Conservation (phyloP, 257 asterid species). For the Solanum commersonii region DNA sequence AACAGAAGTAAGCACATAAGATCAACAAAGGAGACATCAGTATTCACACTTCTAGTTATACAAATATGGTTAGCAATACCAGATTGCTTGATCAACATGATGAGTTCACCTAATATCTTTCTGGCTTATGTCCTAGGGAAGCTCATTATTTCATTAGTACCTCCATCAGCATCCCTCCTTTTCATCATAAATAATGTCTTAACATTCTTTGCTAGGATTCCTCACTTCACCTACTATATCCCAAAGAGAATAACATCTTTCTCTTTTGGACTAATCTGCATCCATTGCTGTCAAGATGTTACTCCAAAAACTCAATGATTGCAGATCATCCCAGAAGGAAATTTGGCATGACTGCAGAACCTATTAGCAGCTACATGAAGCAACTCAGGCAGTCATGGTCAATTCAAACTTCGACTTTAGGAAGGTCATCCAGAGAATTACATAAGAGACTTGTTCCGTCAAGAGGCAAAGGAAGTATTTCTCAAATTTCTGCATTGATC, state of each 20-base stretch:
- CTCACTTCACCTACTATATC: not conserved
- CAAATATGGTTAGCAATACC: not conserved
- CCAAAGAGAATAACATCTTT: not conserved
- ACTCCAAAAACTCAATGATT: not conserved
- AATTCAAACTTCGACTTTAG: not conserved
- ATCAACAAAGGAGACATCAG: not conserved
- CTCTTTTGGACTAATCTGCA: not conserved
- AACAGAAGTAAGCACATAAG: not conserved
- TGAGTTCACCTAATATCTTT: not conserved
- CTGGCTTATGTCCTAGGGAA: not conserved
- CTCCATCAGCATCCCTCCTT: not conserved
- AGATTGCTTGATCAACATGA: not conserved
- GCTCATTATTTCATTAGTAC: not conserved
- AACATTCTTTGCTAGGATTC: not conserved
- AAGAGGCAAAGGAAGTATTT: not conserved
- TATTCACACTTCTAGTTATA: not conserved
- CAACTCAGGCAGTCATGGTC: not conserved
- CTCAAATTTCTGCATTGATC: not conserved
- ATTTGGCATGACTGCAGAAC: not conserved
- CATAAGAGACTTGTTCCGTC: not conserved
- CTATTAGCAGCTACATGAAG: not conserved
- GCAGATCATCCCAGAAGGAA: not conserved
- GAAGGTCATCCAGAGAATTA: not conserved
- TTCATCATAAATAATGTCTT: not conserved
- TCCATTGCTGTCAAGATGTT: not conserved